Conservation (phyloP, 1,284 basidiomycete species). For the Vanrija pseudolonga region DNA sequence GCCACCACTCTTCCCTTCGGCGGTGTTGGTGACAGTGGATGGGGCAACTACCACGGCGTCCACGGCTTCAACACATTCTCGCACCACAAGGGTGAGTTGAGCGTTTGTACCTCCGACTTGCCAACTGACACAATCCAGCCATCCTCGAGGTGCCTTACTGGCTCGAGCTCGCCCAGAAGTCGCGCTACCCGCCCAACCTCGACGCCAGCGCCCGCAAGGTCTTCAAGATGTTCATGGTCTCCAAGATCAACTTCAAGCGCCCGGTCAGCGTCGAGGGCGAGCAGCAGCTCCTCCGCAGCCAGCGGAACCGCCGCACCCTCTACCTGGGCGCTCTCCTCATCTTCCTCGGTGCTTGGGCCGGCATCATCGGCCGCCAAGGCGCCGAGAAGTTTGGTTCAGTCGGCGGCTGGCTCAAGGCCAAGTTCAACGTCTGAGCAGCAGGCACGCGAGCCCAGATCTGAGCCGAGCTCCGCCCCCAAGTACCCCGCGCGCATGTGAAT, state of each 20-base stretch:
- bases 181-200: slow-evolving; percentile 39
- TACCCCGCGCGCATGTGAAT: too few relatives aligned
- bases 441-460: too few relatives aligned
- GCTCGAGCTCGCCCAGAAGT: slow-evolving; percentile 19
- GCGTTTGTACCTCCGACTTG: not conserved
- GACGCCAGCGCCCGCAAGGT: slow-evolving; percentile 16
- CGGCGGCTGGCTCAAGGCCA: too few relatives aligned
- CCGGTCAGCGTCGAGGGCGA: slow-evolving; percentile 42
- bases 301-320: slow-evolving; percentile 6
- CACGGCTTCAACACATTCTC: slow-evolving; percentile 47
- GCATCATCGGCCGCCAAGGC: slow-evolving; percentile 4
- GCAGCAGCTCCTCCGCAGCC: slow-evolving; percentile 6
- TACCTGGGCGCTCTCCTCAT: slow-evolving; percentile 12
- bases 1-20: slow-evolving; percentile 45
- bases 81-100: slow-evolving; percentile 42
- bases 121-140: slow-evolving; percentile 15
- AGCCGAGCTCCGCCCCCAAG: too few relatives aligned
- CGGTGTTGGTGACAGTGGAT: slow-evolving; percentile 47
- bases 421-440: too few relatives aligned
- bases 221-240: slow-evolving; percentile 27
- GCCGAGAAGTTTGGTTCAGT: not conserved
- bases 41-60: slow-evolving; percentile 47
- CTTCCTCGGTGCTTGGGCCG: slow-evolving; percentile 13
- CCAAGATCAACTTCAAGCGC: slow-evolving; percentile 25
- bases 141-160: slow-evolving; percentile 35